Base-by-base conservation (phyloP, 2,329 filamentous ascomycete species). In the Fusarium sororula region DNA sequence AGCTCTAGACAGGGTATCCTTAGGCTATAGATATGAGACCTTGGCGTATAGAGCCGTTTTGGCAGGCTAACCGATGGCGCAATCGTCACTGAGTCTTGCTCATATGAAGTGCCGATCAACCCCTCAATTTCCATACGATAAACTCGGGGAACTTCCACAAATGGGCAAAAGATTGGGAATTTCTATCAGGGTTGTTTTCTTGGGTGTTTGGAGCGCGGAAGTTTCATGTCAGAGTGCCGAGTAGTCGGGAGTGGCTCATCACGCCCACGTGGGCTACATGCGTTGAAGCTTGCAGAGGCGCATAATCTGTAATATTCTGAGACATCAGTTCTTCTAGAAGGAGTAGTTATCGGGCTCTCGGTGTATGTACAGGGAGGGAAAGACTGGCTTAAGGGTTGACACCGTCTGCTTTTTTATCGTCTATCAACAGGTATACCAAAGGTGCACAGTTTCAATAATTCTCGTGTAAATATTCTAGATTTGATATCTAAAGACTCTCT, bases 21-120 rank as follows among this genome's bases (percentile, higher is more conserved):
- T 47, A 32, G 37, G 20, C 39, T 37, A 32, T 48, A 45, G 42
- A 54, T 59, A 53, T 44, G 55, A 58, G 39, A 62, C 59, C 59
- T 61, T 47, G 60, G 58, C 39, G 63, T 35, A 32, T 24, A 45
- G 10, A 18, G 48, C 45, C 44, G 35, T 53, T 32, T 42, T 26
- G 35, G 37, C 22, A 35, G 58, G 41, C 48, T 51, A 41, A 37
- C 30, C 60, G 58, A 76, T 76, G 72, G 74, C 75, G 75, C 75
- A 59, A 76, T 76, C 37, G 45, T 50, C 38, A 63, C 18, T 24
- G 13, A n/a, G 44, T 70, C 59, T 76, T 76, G 75, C 75, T 62
- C 68, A 76, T 76, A n/a, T 15, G 12, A 28, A 20, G 20, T 41
- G 61, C 69, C 54, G 53, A 63, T 57, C 57, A 42, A 55, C 51